Conservation (phyloP, 2,329 filamentous ascomycete genomes). For the Penicillium sp. region DNA sequence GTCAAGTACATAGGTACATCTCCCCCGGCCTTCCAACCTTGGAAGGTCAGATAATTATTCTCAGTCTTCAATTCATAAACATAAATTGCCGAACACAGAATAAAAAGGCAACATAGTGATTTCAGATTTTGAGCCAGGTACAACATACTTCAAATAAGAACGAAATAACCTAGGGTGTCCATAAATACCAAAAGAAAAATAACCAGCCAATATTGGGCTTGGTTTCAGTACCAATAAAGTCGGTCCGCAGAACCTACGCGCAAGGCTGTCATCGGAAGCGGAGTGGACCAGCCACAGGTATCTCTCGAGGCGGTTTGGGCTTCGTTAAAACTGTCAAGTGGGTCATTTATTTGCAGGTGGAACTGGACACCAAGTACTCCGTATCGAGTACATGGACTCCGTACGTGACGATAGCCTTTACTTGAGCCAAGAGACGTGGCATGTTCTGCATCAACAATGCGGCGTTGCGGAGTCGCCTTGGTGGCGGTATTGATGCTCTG, state of each 20-base stretch:
- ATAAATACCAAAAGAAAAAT: background rate
- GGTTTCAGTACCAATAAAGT: background rate
- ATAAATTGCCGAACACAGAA: background rate
- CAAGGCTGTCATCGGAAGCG: slow-evolving; percentile 19
- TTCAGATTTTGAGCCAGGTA: background rate
- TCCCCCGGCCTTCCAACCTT: too few relatives aligned
- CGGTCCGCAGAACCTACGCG: slow-evolving; percentile 13
- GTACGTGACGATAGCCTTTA: slow-evolving; percentile 24
- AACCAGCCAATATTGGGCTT: background rate
- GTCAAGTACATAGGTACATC: too few relatives aligned
- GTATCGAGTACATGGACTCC: background rate
- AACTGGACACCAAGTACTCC: background rate
- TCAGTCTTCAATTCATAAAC: background rate
- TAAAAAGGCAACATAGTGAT: background rate
- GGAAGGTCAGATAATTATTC: background rate
- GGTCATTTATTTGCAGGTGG: background rate
- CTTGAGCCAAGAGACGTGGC: slow-evolving; percentile 14
- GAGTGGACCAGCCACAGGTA: slow-evolving; percentile 14
- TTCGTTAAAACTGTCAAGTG: background rate
- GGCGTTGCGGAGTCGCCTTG: slow-evolving; percentile 11
- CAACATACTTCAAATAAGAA: background rate
- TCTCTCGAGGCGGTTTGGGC: background rate
- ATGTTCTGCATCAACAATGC: slow-evolving; percentile 23
- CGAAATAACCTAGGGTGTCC: background rate
- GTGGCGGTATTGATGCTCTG: background rate